phyloP scores from a whole-genome alignment of 495 filamentous ascomycete genomes.

The Trypethelium eluteriae region DNA sequence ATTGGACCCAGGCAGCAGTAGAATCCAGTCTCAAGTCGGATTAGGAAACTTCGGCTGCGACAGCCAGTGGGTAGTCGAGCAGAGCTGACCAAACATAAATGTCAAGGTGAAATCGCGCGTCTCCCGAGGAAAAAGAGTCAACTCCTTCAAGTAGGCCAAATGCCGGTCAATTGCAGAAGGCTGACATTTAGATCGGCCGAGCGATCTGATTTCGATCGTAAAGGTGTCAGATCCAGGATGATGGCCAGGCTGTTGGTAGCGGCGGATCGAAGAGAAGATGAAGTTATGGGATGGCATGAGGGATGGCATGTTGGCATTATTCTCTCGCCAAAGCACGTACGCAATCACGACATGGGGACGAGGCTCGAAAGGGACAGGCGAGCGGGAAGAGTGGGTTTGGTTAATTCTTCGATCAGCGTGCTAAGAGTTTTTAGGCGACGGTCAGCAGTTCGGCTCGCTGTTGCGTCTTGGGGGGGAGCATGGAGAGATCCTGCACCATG shows the following conservation, averaged over 20 bases:
- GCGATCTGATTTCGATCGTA: not conserved
- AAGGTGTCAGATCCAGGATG: not conserved
- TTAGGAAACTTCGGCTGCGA: not conserved
- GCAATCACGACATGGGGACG: slow-evolving; percentile 9
- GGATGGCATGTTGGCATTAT: not conserved
- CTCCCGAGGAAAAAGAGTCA: not conserved
- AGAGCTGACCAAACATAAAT: not conserved
- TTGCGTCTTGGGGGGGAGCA: not conserved
- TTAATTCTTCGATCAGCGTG: not conserved
- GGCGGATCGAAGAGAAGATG: not conserved
- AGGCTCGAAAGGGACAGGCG: not conserved
- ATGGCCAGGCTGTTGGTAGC: not conserved
- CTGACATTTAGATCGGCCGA: not conserved
- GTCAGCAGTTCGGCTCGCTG: not conserved
- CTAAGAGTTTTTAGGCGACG: not conserved
- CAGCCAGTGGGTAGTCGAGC: not conserved
- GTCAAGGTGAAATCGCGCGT: not conserved
- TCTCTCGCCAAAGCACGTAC: not conserved
- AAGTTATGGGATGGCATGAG: not conserved
- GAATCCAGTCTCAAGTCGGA: not conserved
- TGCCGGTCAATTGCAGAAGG: not conserved
- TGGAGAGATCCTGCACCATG: not conserved
- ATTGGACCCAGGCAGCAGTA: not conserved
- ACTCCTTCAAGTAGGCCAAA: not conserved
- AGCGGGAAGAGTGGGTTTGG: not conserved